phyloP scores from a whole-genome alignment of 805 yeast species.

The Priceomyces medius region DNA sequence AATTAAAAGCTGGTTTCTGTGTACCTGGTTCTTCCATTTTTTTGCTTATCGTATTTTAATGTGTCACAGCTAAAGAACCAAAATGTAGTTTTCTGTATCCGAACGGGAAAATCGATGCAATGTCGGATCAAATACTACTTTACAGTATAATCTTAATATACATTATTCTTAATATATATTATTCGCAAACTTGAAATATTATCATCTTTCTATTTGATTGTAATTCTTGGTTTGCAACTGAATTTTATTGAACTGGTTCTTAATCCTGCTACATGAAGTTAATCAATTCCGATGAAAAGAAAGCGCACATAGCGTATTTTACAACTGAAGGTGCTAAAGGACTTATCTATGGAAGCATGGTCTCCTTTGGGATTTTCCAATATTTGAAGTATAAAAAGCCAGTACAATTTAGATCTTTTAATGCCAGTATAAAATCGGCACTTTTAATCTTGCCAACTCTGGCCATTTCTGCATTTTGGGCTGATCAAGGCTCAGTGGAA shows the following conservation, averaged over 20 bases:
- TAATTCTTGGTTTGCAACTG: too few relatives aligned
- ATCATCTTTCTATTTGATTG: too few relatives aligned
- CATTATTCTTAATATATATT: too few relatives aligned
- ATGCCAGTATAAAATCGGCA: slow-evolving; percentile 38
- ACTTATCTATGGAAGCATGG: slow-evolving; percentile 31
- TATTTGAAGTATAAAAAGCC: slow-evolving; percentile 36
- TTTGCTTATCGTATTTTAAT: too few relatives aligned
- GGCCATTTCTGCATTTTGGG: slow-evolving; percentile 37
- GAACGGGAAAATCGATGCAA: too few relatives aligned
- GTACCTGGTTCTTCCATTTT: too few relatives aligned
- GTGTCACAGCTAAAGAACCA: too few relatives aligned
- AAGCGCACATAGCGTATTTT: slow-evolving; percentile 38
- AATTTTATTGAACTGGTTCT: too few relatives aligned
- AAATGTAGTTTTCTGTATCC: too few relatives aligned
- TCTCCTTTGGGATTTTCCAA: slow-evolving; percentile 31
- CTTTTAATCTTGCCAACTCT: slow-evolving; percentile 41
- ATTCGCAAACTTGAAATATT: too few relatives aligned
- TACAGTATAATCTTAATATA: too few relatives aligned
- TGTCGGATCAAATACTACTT: too few relatives aligned
- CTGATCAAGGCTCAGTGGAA: slow-evolving; percentile 46
- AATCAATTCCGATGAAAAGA: slow-evolving; percentile 35
- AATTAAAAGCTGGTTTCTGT: not conserved
- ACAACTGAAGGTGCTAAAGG: slow-evolving; percentile 40
- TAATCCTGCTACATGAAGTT: slow-evolving; percentile 31
- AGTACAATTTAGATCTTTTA: slow-evolving; percentile 32